A percentile compares a stretch with the other conserved stretches of the same genome.
Conservation (phyloP, 2,329 filamentous ascomycete genomes). For the Xylariales sp. region DNA sequence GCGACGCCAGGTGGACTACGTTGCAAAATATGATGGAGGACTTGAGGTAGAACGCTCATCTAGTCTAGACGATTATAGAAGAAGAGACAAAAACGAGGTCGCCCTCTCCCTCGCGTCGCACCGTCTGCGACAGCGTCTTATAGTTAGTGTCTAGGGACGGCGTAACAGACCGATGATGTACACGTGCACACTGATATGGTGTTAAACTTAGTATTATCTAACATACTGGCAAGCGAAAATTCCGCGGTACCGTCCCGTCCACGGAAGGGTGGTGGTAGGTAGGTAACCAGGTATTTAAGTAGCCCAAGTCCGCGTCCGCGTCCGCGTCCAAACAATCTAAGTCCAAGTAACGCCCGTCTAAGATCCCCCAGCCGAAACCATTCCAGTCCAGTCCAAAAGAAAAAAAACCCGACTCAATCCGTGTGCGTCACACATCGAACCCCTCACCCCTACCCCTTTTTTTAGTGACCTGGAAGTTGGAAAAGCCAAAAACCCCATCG, state of each 20-base stretch:
- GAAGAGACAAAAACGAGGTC: constrained; percentile 5
- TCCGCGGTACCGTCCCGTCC: background rate
- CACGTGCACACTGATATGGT: background rate
- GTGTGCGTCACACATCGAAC: too few species aligned
- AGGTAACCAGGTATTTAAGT: too few species aligned
- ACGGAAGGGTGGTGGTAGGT: background rate
- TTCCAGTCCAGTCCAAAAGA: background rate
- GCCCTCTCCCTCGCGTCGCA: background rate
- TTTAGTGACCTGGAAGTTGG: too few species aligned
- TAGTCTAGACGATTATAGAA: background rate
- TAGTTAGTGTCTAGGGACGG: background rate
- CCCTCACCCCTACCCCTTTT: too few species aligned
- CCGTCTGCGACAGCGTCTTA: background rate
- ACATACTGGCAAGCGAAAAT: constrained; percentile 12
- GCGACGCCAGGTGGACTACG: constrained; percentile 72
- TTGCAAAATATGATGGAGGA: constrained; percentile 69
- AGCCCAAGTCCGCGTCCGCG: too few species aligned
- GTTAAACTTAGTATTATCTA: constrained; percentile 23
- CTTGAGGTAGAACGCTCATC: constrained; percentile 53
- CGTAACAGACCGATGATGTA: background rate
- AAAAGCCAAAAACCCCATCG: too few species aligned
- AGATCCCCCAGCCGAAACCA: background rate
- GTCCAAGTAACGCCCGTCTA: too few species aligned
- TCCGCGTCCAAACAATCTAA: too few species aligned
- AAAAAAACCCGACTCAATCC: too few species aligned